These are phyloP conservation scores for Ophiostoma angusticollis DNA, from an alignment of 2,329 filamentous ascomycete species.

Conservation along the genomic window DNA sequence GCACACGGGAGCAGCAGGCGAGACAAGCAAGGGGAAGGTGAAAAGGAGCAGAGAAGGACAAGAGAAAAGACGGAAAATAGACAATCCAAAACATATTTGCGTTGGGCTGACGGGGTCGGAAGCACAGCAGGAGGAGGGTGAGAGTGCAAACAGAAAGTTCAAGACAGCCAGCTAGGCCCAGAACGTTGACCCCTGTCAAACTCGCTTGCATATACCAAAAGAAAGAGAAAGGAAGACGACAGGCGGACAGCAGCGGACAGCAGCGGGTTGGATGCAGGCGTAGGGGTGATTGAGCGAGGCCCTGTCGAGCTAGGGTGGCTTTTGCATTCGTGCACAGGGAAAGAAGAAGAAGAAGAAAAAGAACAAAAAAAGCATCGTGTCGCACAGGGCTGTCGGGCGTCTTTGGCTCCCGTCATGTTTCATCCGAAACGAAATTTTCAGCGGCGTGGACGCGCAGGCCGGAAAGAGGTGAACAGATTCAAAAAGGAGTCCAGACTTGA, in stretches of 20 bases:
- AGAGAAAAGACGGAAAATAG: not conserved
- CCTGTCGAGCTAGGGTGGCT: no score
- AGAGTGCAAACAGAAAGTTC: not conserved
- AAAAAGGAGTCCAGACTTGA: no score
- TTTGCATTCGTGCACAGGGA: not conserved
- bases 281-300: not conserved
- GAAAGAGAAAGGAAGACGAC: no score
- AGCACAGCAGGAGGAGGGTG: not conserved
- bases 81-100: slow-evolving; percentile 3
- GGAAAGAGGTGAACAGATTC: no score
- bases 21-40: not conserved
- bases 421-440: slow-evolving; percentile 2
- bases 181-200: no score
- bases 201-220: no score
- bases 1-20: not conserved
- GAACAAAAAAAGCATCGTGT: no score
- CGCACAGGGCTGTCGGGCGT: not conserved
- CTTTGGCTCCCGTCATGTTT: slow-evolving; percentile 1
- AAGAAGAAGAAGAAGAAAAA: not conserved
- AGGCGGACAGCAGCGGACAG: no score
- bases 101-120: slow-evolving; percentile 4
- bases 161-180: not conserved
- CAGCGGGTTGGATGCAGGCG: not conserved
- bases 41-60: not conserved
- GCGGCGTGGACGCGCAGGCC: not conserved